Evolutionary conservation across 345 rosid genomes (phyloP), one percentile per base, ranked within the genome.

Genomic region (Zanthoxylum bungeanum): DNA sequence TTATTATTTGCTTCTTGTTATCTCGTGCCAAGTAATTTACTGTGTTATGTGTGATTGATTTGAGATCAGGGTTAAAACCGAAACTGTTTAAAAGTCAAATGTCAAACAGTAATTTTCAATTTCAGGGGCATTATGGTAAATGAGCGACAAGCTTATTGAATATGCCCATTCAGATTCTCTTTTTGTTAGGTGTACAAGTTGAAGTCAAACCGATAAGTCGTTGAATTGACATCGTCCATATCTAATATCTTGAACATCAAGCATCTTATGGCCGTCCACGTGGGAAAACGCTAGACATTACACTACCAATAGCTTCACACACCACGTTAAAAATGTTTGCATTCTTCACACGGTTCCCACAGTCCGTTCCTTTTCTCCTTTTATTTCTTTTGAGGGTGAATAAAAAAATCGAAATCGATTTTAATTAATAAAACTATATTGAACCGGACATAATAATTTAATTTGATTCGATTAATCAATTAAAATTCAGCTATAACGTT

Each of bases 51-150:
- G 49, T 14, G 17, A 44, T 44, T n/a, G n/a, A n/a, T n/a, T n/a
- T n/a, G n/a, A n/a, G n/a, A n/a, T n/a, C n/a, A n/a, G n/a, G n/a
- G n/a, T n/a, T n/a, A n/a, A n/a, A n/a, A n/a, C n/a, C n/a, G n/a
- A n/a, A n/a, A n/a, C n/a, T n/a, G n/a, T n/a, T 22, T 22, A 5
- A 24, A 42, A 63, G 51, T 39, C 52, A 63, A 63, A 19, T 2
- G 24, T 42, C 21, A 14, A 42, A 2, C 6, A 11, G 4, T 6
- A 9, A 22, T 19, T 14, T n/a, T 42, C 6, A 44, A 44, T 42
- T 19, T 0, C 1, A 36, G 59, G 71, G 71, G 62, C 1, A 69
- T 53, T 62, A n/a, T 50, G 4, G 75, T 64, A 46, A 73, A 58
- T 59, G 44, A 9, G 12, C 1, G 4, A 21, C 46, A 3, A 10